phyloP scores from a whole-genome alignment of 495 filamentous ascomycete species.

The Talaromyces trachyspermus region DNA sequence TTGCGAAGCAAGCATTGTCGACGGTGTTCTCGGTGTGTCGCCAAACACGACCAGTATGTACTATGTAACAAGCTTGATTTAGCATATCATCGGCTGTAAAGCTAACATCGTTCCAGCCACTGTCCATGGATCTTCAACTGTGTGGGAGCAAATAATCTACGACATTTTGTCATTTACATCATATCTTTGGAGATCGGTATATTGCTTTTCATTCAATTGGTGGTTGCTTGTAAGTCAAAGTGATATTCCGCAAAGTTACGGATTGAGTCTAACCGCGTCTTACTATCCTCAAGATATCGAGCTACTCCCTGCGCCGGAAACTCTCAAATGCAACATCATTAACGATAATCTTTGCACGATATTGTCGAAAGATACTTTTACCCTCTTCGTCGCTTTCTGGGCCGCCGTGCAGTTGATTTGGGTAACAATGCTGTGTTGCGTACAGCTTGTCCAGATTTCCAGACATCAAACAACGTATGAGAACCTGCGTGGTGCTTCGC shows the following conservation, averaged over 20 bases:
- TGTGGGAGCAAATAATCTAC: constrained; percentile 86
- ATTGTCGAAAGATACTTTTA: constrained; percentile 75
- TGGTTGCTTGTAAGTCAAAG: constrained; percentile 44
- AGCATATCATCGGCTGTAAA: background rate
- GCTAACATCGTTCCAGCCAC: constrained; percentile 60
- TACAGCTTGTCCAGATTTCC: constrained; percentile 85
- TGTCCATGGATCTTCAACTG: constrained; percentile 98
- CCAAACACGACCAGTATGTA: constrained; percentile 93
- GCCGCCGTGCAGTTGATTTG: constrained; percentile 75
- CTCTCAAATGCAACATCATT: constrained; percentile 66
- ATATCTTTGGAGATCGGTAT: constrained; percentile 70
- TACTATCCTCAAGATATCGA: constrained; percentile 57
- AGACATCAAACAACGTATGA: constrained; percentile 93
- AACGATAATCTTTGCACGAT: constrained; percentile 63
- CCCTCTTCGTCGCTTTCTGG: constrained; percentile 71
- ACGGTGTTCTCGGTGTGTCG: constrained; percentile 82
- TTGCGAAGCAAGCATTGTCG: constrained; percentile 93
- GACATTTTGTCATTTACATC: constrained; percentile 90
- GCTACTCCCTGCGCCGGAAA: constrained; percentile 36
- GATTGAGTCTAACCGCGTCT: constrained; percentile 11
- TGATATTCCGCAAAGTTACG: background rate
- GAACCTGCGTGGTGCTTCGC: constrained; percentile 65
- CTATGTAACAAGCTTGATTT: background rate
- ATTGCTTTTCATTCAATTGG: constrained; percentile 49
- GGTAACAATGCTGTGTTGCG: constrained; percentile 91